Percentiles rank a stretch among this genome's conserved stretches.
phyloP scores from a whole-genome alignment of 257 asterid genomes.

The Verbascum thapsus region DNA sequence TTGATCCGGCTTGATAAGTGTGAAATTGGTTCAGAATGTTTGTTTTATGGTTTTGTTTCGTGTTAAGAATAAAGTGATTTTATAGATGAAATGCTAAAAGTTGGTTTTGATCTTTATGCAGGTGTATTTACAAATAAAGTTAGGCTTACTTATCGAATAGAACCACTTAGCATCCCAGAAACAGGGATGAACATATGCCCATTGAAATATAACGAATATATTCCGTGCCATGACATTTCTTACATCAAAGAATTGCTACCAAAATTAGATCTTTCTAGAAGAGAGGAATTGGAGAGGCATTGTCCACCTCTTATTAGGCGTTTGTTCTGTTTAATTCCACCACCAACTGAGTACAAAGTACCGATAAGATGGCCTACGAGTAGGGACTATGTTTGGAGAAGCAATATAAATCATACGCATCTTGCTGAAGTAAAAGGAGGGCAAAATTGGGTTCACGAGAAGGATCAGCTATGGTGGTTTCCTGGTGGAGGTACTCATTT shows the following conservation, averaged over 20 bases:
- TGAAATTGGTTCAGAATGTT: constrained; percentile 12
- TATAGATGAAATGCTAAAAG: not conserved
- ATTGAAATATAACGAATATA: constrained; percentile 66
- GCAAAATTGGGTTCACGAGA: constrained; percentile 92
- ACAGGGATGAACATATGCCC: constrained; percentile 83
- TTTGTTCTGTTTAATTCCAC: constrained; percentile 86
- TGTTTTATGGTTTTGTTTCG: not conserved
- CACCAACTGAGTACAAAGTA: constrained; percentile 85
- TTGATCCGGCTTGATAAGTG: constrained; percentile 13
- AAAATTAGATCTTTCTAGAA: constrained; percentile 63
- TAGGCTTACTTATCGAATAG: constrained; percentile 55
- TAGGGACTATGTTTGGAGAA: constrained; percentile 89
- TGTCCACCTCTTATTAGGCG: constrained; percentile 73
- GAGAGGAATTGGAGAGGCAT: constrained; percentile 90
- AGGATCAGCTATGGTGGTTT: constrained; percentile 84
- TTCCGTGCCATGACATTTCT: constrained; percentile 81
- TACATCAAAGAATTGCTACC: constrained; percentile 72
- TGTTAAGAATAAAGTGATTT: not conserved
- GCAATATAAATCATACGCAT: constrained; percentile 86
- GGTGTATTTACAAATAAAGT: constrained; percentile 66
- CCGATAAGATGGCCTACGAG: constrained; percentile 92
- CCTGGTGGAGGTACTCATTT: constrained; percentile 99
- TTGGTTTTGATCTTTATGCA: constrained; percentile 32
- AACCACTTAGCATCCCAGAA: constrained; percentile 60
- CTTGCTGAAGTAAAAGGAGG: constrained; percentile 95